Percentiles rank a stretch among this genome's conserved stretches.
phyloP scores from a whole-genome alignment of 2,329 filamentous ascomycete genomes.

The Diaporthe velutina region DNA sequence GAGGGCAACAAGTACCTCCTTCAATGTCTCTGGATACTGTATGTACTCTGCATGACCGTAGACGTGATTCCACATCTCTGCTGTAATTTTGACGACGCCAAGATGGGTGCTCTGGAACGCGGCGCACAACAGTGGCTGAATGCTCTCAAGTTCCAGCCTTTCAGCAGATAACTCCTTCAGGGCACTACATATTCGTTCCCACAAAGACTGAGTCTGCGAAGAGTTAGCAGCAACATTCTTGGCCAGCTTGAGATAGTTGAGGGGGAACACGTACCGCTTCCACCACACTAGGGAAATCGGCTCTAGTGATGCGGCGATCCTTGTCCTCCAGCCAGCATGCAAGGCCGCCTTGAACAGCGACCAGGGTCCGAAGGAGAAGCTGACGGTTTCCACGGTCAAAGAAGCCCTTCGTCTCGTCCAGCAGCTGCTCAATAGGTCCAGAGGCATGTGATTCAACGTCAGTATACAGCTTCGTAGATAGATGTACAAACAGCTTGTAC shows the following conservation, averaged over 20 bases:
- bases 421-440: conserved; percentile 54
- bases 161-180: conserved; percentile 51
- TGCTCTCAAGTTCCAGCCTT: conserved; percentile 60
- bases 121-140: conserved; percentile 68
- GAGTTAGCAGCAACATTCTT: conserved; percentile 46
- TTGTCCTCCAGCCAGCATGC: conserved; percentile 74
- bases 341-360: conserved; percentile 72
- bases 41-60: conserved; percentile 72
- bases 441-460: conserved; percentile 52
- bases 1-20: conserved; percentile 71
- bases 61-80: conserved; percentile 75
- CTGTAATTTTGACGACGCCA: conserved; percentile 64
- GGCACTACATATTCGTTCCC: conserved; percentile 62
- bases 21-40: conserved; percentile 75
- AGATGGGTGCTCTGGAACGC: conserved; percentile 71
- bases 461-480: conserved; percentile 66
- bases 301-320: conserved; percentile 56
- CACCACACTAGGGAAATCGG: conserved; percentile 54
- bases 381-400: conserved; percentile 61
- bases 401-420: conserved; percentile 67
- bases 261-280: conserved; percentile 57
- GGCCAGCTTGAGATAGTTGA: not conserved
- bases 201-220: conserved; percentile 61
- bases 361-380: conserved; percentile 68
- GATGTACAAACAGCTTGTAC: conserved; percentile 69